Evolutionary conservation across 1,284 basidiomycete genomes (phyloP).

Genomic region (Cystobasidium pallidum): DNA sequence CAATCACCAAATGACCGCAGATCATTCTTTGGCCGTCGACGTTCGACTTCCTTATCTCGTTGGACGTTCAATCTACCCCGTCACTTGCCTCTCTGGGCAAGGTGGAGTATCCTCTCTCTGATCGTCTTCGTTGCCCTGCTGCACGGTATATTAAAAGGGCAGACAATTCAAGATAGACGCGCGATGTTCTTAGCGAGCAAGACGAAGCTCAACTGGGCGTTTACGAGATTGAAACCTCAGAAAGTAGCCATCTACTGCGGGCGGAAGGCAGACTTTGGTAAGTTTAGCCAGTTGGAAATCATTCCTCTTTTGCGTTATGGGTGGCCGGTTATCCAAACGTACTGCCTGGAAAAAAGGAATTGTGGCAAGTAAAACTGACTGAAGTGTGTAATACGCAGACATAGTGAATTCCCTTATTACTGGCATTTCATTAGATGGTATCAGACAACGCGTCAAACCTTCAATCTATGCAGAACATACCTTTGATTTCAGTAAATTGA

Average conservation of each 20-base stretch:
- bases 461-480: slow-evolving; percentile 16
- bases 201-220: neutral
- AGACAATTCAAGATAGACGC: neutral
- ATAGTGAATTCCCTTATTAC: slow-evolving; percentile 5
- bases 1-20: neutral
- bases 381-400: neutral
- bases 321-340: no score
- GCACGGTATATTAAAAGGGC: neutral
- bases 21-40: neutral
- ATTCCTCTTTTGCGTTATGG: no score
- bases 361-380: no score
- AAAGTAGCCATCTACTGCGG: slow-evolving; percentile 14
- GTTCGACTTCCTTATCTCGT: neutral
- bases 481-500: neutral
- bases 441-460: slow-evolving; percentile 2
- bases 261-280: neutral
- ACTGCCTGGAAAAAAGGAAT: no score
- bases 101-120: neutral
- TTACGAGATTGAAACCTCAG: slow-evolving; percentile 1
- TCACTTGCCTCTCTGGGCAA: slow-evolving; percentile 1
- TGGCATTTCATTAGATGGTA: neutral
- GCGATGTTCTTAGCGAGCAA: neutral
- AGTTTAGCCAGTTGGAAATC: no score
- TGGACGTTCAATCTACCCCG: neutral
- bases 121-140: neutral